Base-by-base conservation (phyloP, 805 yeast genomes). In the Candida morakotiae region DNA sequence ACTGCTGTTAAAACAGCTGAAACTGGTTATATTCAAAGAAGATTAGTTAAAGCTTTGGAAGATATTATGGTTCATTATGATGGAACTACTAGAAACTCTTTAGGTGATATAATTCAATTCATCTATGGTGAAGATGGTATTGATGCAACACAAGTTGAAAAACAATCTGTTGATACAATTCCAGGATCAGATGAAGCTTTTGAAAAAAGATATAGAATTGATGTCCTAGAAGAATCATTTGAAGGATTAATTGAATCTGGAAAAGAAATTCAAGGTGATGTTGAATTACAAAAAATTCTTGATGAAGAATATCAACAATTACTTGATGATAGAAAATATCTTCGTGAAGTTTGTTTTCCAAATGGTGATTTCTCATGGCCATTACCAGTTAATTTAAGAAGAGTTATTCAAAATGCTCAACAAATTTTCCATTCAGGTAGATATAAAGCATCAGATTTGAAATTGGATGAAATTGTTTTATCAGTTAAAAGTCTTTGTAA, bases 1-100 rank as follows among this genome's bases (percentile, higher is more conserved):
- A 93, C 99, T 38, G 99, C 99, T 11, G 99, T 93, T 34, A 93
- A 93, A 64, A 93, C 99, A 28, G 98, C 99, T 2, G 98, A 91
- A 67, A 89, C 98, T 19, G 98, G 98, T 69, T 91, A 91, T 62
- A 89, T 91, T 57, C 98, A 91, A 69, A 91, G 98, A 74, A 91
- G 98, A 76, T 71, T 91, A 61, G 95, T 91, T 31, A 91, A 91
- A 63, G 98, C 98, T 20, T 69, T 89, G 64, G 98, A 89, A 59
- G 98, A 89, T 68, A 87, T 89, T 48, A 88, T 88, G 94, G 97
- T 89, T 30, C 96, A 91, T 58, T 93, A 93, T 55, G 99, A 93
- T 70, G 96, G 96, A 57, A 91, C 98, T 10, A 89, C 97, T 0
- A 83, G 99, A 71, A 93, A 93, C 64, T 94, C 99, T 4, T 69